Base-by-base conservation (phyloP, 331 rosid species). In the Telfairia occidentalis region DNA sequence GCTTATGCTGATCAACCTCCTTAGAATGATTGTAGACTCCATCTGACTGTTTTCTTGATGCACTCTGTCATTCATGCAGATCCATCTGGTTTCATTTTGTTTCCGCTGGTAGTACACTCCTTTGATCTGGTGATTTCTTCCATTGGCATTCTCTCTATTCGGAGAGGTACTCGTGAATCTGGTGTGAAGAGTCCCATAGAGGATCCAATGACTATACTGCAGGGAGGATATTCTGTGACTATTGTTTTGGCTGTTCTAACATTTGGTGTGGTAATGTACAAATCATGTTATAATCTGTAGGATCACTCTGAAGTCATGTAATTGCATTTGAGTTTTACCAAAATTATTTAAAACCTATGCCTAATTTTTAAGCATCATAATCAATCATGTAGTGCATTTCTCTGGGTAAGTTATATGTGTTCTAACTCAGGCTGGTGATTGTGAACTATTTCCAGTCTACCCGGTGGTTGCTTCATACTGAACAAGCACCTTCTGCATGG, bases 401-500 rank as follows among this genome's bases (percentile, higher is more conserved):
- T 60, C 76, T 37, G 55, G 75, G 71, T 57, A 57, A 82, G 38
- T 73, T 82, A 74, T 70, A 74, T 70, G 67, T 76, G 63, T 74
- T 83, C 35, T 70, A 45, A 43, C 34, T 45, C 23, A 24, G 23
- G 24, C 40, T 19, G 15, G 57, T 46, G 40, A 70, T 70, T 64
- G 43, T 45, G 74, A 70, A 70, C 40, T 6, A 26, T 70, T 59
- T 78, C 76, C 90, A 95, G 99, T 95, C 97, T 77, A 90, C 99
- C 50, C 88, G 97, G 69, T 95, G 99, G 99, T 83, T 95, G 85
- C 97, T 95, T 81, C 81, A 92, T 78, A 90, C 95, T 38, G 97
- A 90, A 74, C 99, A 90, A 95, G 99, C 99, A 69, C 99, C 99
- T 74, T 86, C 96, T 9, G 97, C 97, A 9, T 95, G 99, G 99